phyloP scores from a whole-genome alignment of 2,329 filamentous ascomycete species.

The Chrysoporthe austroafricana region DNA sequence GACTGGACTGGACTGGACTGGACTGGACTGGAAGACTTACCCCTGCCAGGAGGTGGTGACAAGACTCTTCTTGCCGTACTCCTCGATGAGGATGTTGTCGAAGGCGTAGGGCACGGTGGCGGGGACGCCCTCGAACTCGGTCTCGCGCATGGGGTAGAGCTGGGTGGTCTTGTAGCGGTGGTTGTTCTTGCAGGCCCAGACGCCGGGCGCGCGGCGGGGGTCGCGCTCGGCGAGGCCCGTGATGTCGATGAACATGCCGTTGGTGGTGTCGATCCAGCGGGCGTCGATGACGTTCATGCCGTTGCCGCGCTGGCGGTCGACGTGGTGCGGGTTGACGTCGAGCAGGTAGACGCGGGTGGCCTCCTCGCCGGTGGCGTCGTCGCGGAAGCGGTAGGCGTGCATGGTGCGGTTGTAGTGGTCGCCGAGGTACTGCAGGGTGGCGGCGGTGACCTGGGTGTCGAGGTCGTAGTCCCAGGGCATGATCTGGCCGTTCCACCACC shows the following conservation, averaged over 20 bases:
- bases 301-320: constrained; percentile 63
- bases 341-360: constrained; percentile 65
- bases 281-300: constrained; percentile 83
- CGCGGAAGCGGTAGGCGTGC: constrained; percentile 56
- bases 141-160: constrained; percentile 75
- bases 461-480: constrained; percentile 87
- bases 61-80: constrained; percentile 67
- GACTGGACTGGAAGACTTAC: constrained; percentile 47
- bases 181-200: constrained; percentile 80
- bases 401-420: constrained; percentile 70
- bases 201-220: constrained; percentile 59
- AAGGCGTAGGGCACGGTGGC: constrained; percentile 72
- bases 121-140: constrained; percentile 73
- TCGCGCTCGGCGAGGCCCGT: constrained; percentile 75
- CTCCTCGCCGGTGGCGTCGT: constrained; percentile 46
- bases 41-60: constrained; percentile 63
- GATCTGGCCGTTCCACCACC: constrained; percentile 84
- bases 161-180: constrained; percentile 74
- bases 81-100: constrained; percentile 65
- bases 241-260: constrained; percentile 83
- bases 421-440: constrained; percentile 68
- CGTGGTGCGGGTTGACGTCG: constrained; percentile 75
- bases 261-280: constrained; percentile 77
- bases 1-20: neutral
- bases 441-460: constrained; percentile 75